Conservation (phyloP, 148 eudicot species). For the Nepenthes gracilis region DNA sequence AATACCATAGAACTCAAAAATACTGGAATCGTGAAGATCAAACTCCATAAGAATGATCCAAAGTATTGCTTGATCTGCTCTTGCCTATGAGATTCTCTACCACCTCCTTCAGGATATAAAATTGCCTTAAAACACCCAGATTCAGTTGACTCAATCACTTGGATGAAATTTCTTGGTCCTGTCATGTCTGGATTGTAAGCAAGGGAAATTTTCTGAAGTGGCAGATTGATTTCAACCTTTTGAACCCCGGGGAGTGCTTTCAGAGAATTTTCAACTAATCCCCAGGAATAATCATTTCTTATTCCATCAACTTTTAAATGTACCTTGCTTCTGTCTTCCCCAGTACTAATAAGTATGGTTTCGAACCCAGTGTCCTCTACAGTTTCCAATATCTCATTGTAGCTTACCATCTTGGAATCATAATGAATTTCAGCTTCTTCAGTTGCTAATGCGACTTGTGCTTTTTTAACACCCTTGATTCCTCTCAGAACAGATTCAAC, state of each 20-base stretch:
- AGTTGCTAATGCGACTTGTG: conserved; percentile 77
- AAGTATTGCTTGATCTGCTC: conserved; percentile 55
- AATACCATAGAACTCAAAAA: conserved; percentile 88
- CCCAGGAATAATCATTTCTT: conserved; percentile 31
- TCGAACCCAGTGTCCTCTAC: conserved; percentile 69
- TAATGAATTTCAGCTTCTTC: conserved; percentile 73
- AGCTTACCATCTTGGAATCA: conserved; percentile 49
- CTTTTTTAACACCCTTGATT: conserved; percentile 56
- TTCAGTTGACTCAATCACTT: conserved; percentile 61
- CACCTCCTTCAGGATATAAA: conserved; percentile 62
- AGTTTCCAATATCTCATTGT: conserved; percentile 36
- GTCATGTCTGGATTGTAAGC: conserved; percentile 66
- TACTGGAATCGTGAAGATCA: conserved; percentile 73
- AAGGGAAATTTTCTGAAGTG: conserved; percentile 40
- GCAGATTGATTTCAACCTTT: conserved; percentile 35
- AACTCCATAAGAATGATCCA: conserved; percentile 74
- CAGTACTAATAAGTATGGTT: conserved; percentile 62
- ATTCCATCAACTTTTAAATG: conserved; percentile 58
- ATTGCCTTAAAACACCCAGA: conserved; percentile 45
- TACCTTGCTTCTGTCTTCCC: conserved; percentile 59
- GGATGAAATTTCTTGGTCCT: conserved; percentile 76
- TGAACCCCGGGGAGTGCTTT: conserved; percentile 68
- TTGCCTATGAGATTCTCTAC: conserved; percentile 45
- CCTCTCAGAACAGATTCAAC: conserved; percentile 47
- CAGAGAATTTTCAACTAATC: conserved; percentile 42